Conservation (phyloP, 1,139 yeast genomes). For the Blastobotrys raffinosifermentans region DNA sequence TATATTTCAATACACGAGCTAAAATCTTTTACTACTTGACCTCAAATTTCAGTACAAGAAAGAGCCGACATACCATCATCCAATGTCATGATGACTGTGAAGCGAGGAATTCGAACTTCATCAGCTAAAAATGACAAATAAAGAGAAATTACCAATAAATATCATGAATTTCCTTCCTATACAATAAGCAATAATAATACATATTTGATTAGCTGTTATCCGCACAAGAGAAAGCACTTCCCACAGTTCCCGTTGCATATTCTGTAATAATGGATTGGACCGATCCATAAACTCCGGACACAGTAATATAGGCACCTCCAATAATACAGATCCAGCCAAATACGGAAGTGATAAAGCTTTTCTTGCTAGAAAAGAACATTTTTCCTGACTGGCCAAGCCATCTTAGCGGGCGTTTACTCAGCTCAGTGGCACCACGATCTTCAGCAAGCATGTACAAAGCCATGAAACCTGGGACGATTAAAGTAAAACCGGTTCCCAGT, state of each 20-base stretch:
- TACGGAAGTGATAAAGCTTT: conserved; percentile 1
- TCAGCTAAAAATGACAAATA: no score
- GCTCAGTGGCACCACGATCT: neutral
- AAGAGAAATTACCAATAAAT: no score
- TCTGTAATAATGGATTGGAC: conserved; percentile 5
- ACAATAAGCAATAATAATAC: no score
- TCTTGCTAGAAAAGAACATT: conserved; percentile 3
- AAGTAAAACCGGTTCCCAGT: conserved; percentile 7
- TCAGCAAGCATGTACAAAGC: conserved; percentile 6
- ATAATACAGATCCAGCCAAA: conserved; percentile 8
- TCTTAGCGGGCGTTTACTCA: neutral
- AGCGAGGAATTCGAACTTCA: no score
- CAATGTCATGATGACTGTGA: no score
- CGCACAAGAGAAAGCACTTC: conserved; percentile 7
- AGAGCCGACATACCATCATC: no score
- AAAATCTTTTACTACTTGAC: no score
- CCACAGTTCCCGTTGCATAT: conserved; percentile 4
- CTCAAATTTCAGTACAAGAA: no score
- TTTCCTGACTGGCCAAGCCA: conserved; percentile 6
- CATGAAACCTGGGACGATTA: conserved; percentile 8
- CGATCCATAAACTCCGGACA: conserved; percentile 9
- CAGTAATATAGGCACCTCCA: conserved; percentile 7
- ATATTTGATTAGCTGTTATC: conserved; percentile 3
- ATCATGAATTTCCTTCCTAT: no score
- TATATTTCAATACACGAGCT: no score